These are phyloP conservation scores for Ciborinia camelliae DNA, from an alignment of 2,329 filamentous ascomycete species.

Conservation along the genomic window DNA sequence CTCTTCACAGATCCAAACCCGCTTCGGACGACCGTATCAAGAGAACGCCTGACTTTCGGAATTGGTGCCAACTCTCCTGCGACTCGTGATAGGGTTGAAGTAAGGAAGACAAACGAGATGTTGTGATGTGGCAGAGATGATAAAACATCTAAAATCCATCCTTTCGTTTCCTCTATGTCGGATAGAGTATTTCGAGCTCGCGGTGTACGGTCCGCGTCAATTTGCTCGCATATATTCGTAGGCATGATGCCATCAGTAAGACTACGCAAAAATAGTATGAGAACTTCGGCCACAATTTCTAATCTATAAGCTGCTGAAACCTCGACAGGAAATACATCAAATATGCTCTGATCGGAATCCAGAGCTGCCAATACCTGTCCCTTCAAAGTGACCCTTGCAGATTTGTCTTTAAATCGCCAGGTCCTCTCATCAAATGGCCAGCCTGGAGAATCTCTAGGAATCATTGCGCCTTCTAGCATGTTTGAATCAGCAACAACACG, in stretches of 20 bases:
- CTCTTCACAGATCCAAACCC: slow-evolving; percentile 31
- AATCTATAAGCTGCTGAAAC: slow-evolving; percentile 63
- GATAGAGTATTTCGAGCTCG: slow-evolving; percentile 43
- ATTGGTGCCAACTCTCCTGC: slow-evolving; percentile 51
- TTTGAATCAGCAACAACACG: slow-evolving; percentile 57
- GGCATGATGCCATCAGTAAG: slow-evolving; percentile 79
- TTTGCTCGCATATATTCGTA: slow-evolving; percentile 62
- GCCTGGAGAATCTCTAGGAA: slow-evolving; percentile 51
- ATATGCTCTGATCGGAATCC: slow-evolving; percentile 64
- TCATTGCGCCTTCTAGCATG: slow-evolving; percentile 53
- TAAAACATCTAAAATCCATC: slow-evolving; percentile 69
- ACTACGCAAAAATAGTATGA: slow-evolving; percentile 71
- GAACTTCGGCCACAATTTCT: slow-evolving; percentile 67
- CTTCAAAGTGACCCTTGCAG: slow-evolving; percentile 36
- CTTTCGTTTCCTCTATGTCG: slow-evolving; percentile 53
- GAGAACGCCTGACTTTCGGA: slow-evolving; percentile 25
- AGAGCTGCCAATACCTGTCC: slow-evolving; percentile 59
- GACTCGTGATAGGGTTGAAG: slow-evolving; percentile 66
- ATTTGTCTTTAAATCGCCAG: slow-evolving; percentile 39
- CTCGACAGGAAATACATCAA: slow-evolving; percentile 59
- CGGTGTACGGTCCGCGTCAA: slow-evolving; percentile 55
- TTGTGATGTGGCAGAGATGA: slow-evolving; percentile 72
- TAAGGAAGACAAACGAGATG: slow-evolving; percentile 85
- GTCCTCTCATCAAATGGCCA: slow-evolving; percentile 54
- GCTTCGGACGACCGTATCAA: slow-evolving; percentile 24